Evolutionary conservation across 2,329 filamentous ascomycete species (phyloP).

Genomic region (Fusarium piperis): DNA sequence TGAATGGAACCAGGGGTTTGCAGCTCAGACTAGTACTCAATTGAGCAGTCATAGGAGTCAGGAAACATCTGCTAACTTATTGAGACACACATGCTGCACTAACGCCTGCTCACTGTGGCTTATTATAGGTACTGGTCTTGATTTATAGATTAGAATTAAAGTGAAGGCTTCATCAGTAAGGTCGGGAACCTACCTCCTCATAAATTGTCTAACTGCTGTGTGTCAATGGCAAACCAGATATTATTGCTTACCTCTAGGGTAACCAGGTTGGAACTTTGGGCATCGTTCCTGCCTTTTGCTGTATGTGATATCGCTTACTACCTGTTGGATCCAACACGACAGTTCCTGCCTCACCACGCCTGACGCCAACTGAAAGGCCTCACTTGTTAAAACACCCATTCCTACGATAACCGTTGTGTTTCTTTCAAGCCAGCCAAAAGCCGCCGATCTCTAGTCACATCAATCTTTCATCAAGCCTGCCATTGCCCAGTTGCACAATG

Average conservation of each 20-base stretch:
- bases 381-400: background rate
- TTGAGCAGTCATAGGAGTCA: background rate
- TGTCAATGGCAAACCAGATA: background rate
- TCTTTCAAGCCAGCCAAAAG: background rate
- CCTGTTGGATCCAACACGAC: background rate
- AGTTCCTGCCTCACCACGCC: background rate
- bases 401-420: background rate
- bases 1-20: background rate
- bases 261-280: background rate
- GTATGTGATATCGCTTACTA: background rate
- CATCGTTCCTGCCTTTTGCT: background rate
- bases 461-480: background rate
- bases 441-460: background rate
- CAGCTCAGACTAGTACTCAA: background rate
- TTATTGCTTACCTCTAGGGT: background rate
- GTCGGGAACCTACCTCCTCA: background rate
- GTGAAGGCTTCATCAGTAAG: background rate
- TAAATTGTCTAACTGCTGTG: background rate
- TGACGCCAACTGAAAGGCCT: background rate
- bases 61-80: background rate
- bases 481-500: background rate
- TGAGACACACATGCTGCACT: background rate
- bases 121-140: background rate
- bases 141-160: background rate
- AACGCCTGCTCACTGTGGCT: background rate